Conservation (phyloP, 352 stramenopile genomes). For the Achlya hypogyna region DNA sequence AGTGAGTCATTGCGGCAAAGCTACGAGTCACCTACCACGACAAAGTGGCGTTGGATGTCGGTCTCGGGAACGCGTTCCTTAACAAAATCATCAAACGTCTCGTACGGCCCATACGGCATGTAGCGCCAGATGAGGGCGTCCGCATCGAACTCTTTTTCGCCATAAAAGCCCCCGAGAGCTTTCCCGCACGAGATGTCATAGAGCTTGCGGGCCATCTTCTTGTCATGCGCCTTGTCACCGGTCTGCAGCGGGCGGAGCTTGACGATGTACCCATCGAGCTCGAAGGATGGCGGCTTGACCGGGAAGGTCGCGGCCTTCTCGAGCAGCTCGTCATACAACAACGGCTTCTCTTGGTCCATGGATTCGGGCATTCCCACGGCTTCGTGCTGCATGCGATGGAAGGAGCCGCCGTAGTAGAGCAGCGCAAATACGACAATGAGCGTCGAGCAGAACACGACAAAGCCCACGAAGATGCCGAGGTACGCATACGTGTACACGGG, state of each 20-base stretch:
- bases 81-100: slow-evolving; percentile 28
- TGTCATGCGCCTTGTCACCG: slow-evolving; percentile 22
- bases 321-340: slow-evolving; percentile 84
- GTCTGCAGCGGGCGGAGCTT: slow-evolving; percentile 37
- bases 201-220: not conserved
- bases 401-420: slow-evolving; percentile 73
- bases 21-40: slow-evolving; percentile 31
- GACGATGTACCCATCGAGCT: slow-evolving; percentile 35
- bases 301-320: slow-evolving; percentile 31
- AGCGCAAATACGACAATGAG: slow-evolving; percentile 78
- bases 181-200: slow-evolving; percentile 19
- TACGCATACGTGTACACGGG: slow-evolving; percentile 10
- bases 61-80: slow-evolving; percentile 27
- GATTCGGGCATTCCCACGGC: slow-evolving; percentile 47
- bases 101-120: slow-evolving; percentile 54
- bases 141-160: slow-evolving; percentile 46
- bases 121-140: slow-evolving; percentile 76
- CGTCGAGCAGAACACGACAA: slow-evolving; percentile 74
- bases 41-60: slow-evolving; percentile 41
- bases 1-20: too few relatives aligned
- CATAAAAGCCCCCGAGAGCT: slow-evolving; percentile 45
- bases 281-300: slow-evolving; percentile 30
- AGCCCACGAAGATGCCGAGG: slow-evolving; percentile 70
- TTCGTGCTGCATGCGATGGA: slow-evolving; percentile 79
- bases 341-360: slow-evolving; percentile 60